A percentile compares a stretch with the other conserved stretches of the same genome.
Conservation (phyloP, 73 alveolate species). For the Paramecium biaurelia region DNA sequence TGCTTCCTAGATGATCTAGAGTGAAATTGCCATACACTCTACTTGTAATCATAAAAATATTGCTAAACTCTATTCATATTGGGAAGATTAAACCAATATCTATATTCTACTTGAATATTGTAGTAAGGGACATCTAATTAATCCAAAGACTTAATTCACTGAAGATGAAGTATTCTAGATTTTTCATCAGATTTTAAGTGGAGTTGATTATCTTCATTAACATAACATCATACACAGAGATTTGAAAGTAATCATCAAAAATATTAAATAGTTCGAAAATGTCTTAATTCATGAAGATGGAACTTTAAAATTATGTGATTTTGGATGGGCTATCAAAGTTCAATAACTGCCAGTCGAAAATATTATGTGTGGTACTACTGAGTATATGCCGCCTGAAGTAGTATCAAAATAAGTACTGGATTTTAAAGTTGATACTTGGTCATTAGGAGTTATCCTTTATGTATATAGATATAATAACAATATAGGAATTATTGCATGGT, state of each 20-base stretch:
- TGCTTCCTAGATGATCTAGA: neutral
- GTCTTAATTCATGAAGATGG: constrained; percentile 59
- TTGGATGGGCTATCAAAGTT: constrained; percentile 61
- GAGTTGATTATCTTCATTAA: neutral
- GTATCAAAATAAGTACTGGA: constrained; percentile 76
- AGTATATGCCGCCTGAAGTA: constrained; percentile 74
- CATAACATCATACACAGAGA: constrained; percentile 51
- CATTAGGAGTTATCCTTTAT: constrained; percentile 76
- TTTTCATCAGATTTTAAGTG: neutral
- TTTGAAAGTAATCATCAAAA: neutral
- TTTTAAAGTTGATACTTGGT: constrained; percentile 81
- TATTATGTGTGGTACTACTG: constrained; percentile 44
- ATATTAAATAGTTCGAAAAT: constrained; percentile 46
- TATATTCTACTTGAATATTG: constrained; percentile 48
- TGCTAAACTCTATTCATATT: neutral
- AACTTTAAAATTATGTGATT: constrained; percentile 58
- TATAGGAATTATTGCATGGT: constrained; percentile 70
- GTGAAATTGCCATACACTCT: neutral
- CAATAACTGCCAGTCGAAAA: neutral
- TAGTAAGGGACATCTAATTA: neutral
- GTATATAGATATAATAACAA: neutral
- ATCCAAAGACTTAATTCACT: neutral
- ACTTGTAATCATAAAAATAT: neutral
- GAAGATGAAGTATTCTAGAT: neutral
- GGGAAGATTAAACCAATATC: neutral